Percentiles rank a stretch among this genome's conserved stretches.
These are phyloP conservation scores for Exophiala alcalophila DNA, from an alignment of 2,329 filamentous ascomycete genomes.

Conservation along the genomic window DNA sequence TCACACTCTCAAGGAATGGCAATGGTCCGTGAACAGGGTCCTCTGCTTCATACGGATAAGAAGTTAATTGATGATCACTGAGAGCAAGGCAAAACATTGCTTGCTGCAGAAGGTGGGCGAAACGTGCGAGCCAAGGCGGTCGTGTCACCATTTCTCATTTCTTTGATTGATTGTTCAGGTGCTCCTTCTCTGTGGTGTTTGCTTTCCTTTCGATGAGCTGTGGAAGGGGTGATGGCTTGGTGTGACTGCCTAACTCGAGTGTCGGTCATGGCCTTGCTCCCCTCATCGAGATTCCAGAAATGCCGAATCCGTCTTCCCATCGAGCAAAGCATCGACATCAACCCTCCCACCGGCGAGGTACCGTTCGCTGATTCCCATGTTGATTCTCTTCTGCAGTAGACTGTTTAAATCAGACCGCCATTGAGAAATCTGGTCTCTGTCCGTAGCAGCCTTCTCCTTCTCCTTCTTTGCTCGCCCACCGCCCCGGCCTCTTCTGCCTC, in stretches of 20 bases:
- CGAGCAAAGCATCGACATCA: conserved; percentile 72
- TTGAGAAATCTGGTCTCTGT: conserved; percentile 69
- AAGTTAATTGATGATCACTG: not conserved
- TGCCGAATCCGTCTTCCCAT: conserved; percentile 43
- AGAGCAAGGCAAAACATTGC: not conserved
- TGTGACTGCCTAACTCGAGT: too few species aligned
- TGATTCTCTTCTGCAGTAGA: conserved; percentile 70
- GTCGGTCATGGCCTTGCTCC: too few species aligned
- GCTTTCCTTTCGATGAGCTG: too few species aligned
- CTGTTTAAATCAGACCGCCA: conserved; percentile 70
- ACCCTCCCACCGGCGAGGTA: conserved; percentile 82
- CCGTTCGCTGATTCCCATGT: conserved; percentile 80
- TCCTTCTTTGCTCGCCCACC: conserved; percentile 70
- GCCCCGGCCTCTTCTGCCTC: conserved; percentile 65
- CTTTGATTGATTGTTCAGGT: too few species aligned
- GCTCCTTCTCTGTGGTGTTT: too few species aligned
- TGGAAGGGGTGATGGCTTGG: too few species aligned
- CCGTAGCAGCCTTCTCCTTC: conserved; percentile 60
- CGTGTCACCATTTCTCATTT: too few species aligned
- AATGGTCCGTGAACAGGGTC: too few species aligned
- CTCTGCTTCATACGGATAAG: too few species aligned
- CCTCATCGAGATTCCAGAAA: conserved; percentile 21
- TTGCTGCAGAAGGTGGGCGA: not conserved
- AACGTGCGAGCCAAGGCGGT: too few species aligned
- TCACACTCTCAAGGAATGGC: too few species aligned